Base-by-base conservation (phyloP, 805 yeast genomes). In the Ogataea sp. region DNA sequence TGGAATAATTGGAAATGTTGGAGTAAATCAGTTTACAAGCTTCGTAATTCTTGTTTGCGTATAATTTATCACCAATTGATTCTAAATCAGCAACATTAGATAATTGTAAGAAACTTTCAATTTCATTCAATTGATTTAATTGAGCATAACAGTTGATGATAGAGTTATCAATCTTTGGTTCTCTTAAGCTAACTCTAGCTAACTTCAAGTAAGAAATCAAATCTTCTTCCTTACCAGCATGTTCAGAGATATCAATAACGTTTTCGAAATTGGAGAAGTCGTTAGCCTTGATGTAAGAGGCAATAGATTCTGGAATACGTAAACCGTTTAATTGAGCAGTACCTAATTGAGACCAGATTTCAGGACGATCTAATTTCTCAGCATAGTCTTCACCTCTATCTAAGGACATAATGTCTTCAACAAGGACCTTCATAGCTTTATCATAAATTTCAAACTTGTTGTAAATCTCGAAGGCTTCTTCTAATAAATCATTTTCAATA, bases 141-240 rank as follows among this genome's bases (percentile, higher is more conserved):
- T 80, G 73, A 36, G 99, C 97, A 58, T 84, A 87, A 40, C 90
- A 79, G 54, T 88, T 71, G 52, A 93, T 80, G 46, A 93, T 71
- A 43, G 95, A 94, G 49, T 96, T 95, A 64, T 93, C 99, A 56
- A 93, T 79, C 53, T 74, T 71, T 39, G 96, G 89, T 66, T 93
- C 98, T 56, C 96, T 84, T 57, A 87, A 70, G 16, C 89, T 72
- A 58, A 81, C 77, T 67, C 98, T 83, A 14, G 98, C 96, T 95
- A 88, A 87, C 47, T 74, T 70, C 64, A 93, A 73, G 66, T 76
- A 93, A 48, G 84, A 80, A 51, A 90, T 70, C 50, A 93, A 77
- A 63, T 93, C 97, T 55, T 90, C 97, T 59, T 80, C 95, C 60
- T 89, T 90, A 47, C 96, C 97, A 27, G 96, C 95, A 54, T 85